These are phyloP conservation scores for Phytophthora aleatoria DNA, from an alignment of 352 stramenopile species.

Conservation along the genomic window DNA sequence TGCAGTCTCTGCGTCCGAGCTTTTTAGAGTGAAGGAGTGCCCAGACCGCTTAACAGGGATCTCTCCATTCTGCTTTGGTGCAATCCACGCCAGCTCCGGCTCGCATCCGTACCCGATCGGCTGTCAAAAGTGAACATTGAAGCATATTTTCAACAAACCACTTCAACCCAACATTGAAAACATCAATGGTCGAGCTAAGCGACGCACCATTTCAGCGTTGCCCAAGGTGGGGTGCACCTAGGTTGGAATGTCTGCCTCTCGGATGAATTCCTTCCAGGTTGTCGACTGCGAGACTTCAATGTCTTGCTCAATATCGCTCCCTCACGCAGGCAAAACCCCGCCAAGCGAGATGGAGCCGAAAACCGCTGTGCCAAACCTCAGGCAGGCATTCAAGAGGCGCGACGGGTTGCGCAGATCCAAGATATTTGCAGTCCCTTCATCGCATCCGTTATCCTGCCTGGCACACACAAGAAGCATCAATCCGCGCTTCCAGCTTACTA, in stretches of 20 bases:
- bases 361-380: neutral
- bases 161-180: neutral
- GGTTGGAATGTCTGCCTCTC: neutral
- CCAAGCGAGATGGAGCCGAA: neutral
- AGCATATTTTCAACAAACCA: conserved; percentile 12
- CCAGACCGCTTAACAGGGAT: conserved; percentile 94
- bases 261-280: neutral
- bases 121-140: conserved; percentile 37
- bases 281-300: neutral
- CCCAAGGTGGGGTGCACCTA: conserved; percentile 11
- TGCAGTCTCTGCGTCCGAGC: conserved; percentile 61
- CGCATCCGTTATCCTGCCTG: conserved; percentile 19
- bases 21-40: conserved; percentile 94
- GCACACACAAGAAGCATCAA: conserved; percentile 17
- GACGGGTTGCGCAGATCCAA: conserved; percentile 31
- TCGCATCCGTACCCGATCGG: conserved; percentile 83
- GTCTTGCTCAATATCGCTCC: neutral
- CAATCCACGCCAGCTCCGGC: conserved; percentile 90
- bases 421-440: conserved; percentile 26
- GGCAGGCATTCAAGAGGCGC: conserved; percentile 33
- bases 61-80: conserved; percentile 91
- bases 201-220: conserved; percentile 34
- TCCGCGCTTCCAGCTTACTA: neutral
- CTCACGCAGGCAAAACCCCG: neutral
- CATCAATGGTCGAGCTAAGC: neutral